phyloP scores from a whole-genome alignment of 257 asterid genomes.

The Solanum boliviense region DNA sequence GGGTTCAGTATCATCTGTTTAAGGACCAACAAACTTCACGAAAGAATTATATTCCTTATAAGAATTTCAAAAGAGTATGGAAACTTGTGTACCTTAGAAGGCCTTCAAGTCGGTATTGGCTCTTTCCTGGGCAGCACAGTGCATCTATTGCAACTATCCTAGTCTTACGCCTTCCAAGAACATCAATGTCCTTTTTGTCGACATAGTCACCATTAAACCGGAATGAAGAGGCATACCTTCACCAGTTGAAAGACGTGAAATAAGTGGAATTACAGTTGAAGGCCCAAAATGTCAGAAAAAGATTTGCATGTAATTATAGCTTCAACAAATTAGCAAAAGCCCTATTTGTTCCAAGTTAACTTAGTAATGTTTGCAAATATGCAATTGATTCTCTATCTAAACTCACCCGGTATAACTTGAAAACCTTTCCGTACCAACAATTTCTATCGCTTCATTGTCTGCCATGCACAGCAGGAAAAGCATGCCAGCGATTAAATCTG shows the following conservation, averaged over 20 bases:
- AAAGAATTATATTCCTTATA: neutral
- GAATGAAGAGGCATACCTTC: conserved; percentile 67
- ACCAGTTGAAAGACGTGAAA: neutral
- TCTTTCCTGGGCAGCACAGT: conserved; percentile 52
- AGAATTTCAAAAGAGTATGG: neutral
- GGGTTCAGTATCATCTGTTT: neutral
- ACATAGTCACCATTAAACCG: conserved; percentile 51
- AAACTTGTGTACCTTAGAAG: conserved; percentile 43
- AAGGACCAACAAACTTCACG: neutral
- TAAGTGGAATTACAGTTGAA: neutral
- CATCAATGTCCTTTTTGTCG: conserved; percentile 48
- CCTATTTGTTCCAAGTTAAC: neutral
- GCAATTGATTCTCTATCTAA: neutral
- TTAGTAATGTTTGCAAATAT: neutral
- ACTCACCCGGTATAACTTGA: conserved; percentile 64
- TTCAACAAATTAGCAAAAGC: neutral
- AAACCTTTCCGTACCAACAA: conserved; percentile 77
- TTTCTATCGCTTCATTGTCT: conserved; percentile 79
- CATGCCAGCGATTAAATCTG: conserved; percentile 64
- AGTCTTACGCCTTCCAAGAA: conserved; percentile 56
- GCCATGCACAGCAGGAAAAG: conserved; percentile 75
- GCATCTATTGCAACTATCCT: conserved; percentile 93
- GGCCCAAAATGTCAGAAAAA: neutral
- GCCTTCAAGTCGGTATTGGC: conserved; percentile 40
- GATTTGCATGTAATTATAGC: neutral